A percentile compares a stretch with the other conserved stretches of the same genome.
These are phyloP conservation scores for Calocybe cyanea DNA, from an alignment of 768 basidiomycete species.

Conservation along the genomic window DNA sequence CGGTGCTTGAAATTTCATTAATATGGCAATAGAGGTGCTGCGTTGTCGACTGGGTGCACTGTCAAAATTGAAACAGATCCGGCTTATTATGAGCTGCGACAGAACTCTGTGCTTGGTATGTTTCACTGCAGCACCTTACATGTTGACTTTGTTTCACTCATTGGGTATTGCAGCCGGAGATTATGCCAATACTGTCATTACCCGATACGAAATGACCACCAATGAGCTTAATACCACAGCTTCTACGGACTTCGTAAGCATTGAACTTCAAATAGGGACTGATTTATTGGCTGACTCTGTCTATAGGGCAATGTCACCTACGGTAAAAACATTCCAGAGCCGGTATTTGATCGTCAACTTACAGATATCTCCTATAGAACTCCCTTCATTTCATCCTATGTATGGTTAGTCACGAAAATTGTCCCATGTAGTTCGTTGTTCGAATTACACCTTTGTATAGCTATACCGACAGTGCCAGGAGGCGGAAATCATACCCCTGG, in stretches of 20 bases:
- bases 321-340: slow-evolving; percentile 33
- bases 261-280: background rate
- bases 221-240: slow-evolving; percentile 38
- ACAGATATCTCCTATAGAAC: slow-evolving; percentile 31
- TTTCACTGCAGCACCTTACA: background rate
- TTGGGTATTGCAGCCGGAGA: slow-evolving; percentile 44
- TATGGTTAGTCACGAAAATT: slow-evolving; percentile 39
- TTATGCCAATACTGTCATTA: slow-evolving; percentile 44
- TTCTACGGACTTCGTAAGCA: slow-evolving; percentile 76
- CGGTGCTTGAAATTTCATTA: slow-evolving; percentile 6
- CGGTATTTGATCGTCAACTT: background rate
- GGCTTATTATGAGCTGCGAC: slow-evolving; percentile 54
- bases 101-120: slow-evolving; percentile 55
- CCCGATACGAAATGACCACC: slow-evolving; percentile 39
- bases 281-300: background rate
- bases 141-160: background rate
- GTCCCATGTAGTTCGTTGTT: slow-evolving; percentile 1
- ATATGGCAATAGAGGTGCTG: slow-evolving; percentile 50
- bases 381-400: slow-evolving; percentile 63
- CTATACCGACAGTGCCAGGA: slow-evolving; percentile 65
- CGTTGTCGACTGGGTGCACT: slow-evolving; percentile 57
- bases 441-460: slow-evolving; percentile 33
- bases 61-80: slow-evolving; percentile 37
- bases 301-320: slow-evolving; percentile 71
- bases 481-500: slow-evolving; percentile 77